Evolutionary conservation across 2,329 filamentous ascomycete species (phyloP), one percentile per base, ranked within the genome.

Genomic region (Rugonectria rugulosa): DNA sequence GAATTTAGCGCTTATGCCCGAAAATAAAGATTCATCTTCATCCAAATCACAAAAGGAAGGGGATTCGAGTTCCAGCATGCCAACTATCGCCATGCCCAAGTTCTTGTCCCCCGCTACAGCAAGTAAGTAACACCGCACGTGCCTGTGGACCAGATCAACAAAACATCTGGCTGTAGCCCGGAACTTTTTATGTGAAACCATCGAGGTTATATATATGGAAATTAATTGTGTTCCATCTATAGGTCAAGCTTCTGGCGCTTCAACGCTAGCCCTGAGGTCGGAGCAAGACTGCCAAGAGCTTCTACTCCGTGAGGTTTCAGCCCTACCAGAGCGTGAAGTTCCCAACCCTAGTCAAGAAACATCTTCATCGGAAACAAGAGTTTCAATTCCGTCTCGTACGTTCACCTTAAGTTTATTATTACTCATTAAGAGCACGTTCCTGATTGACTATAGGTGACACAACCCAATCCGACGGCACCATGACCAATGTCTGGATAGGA

Each of bases 401-500:
- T 19, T 5, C 11, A 6, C 5, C 2, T 6, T 32, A 9, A 24
- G 15, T 10, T 2, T 9, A 2, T 8, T 5, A 6, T 6, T 12
- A 2, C 2, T 0, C 4, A 27, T 7, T 2, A 1, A 19, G 14
- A 31, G 4, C 5, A 10, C 2, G 15, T 2, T 1, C 14, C 37
- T 67, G 14, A 67, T 20, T 5, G 0, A 4, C 2, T 0, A 31
- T 7, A 57, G 51, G 42, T 4, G 41, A 45, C 5, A 37, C 45
- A 5, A 43, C 57, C 2, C 37, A 42, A 3, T 17, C 21, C 0
- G 56, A 60, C 11, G 59, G 58, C 2, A 58, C 61, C 3, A 57
- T 62, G 3, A 72, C 65, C 5, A 72, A 73, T 48, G 65, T 68
- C 11, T 65, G 68, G 62, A 70, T 74, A 48, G 65, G 67, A 27